A percentile compares a stretch with the other conserved stretches of the same genome.
Conservation (phyloP, 1,284 basidiomycete species). For the Farysia itapuensis region DNA sequence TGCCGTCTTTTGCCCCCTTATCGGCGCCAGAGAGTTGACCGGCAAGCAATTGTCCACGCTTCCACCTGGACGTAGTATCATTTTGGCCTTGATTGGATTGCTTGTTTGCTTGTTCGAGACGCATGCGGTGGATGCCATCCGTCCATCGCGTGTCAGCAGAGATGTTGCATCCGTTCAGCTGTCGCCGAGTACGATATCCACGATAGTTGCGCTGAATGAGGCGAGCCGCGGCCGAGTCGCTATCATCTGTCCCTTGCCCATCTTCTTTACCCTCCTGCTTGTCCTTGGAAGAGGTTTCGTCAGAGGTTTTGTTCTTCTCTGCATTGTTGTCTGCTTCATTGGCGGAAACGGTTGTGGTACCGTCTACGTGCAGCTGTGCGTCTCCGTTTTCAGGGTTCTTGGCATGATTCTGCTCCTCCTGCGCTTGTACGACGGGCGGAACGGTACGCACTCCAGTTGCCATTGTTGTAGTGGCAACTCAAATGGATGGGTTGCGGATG, state of each 20-base stretch:
- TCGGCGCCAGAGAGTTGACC: constrained; percentile 37
- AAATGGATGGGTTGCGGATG: too few relatives aligned
- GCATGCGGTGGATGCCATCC: constrained; percentile 37
- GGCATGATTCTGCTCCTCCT: constrained; percentile 1
- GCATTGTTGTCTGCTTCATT: neutral
- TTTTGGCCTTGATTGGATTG: constrained; percentile 29
- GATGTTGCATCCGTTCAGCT: constrained; percentile 42
- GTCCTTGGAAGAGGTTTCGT: too few relatives aligned
- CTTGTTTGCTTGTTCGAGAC: constrained; percentile 39
- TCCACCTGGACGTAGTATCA: constrained; percentile 39
- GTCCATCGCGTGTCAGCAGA: constrained; percentile 45
- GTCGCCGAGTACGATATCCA: constrained; percentile 38
- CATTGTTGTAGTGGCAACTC: too few relatives aligned
- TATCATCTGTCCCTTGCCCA: too few relatives aligned
- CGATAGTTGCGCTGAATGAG: constrained; percentile 50
- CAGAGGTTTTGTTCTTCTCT: constrained; percentile 1
- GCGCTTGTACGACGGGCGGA: constrained; percentile 17
- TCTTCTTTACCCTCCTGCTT: constrained; percentile 1
- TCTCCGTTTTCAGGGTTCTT: constrained; percentile 4
- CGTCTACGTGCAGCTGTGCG: neutral
- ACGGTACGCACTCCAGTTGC: constrained; percentile 15
- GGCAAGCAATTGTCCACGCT: constrained; percentile 42
- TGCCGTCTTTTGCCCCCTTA: constrained; percentile 16
- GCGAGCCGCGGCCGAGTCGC: constrained; percentile 32
- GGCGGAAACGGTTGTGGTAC: neutral